Percentiles rank a stretch among this genome's conserved stretches.
Evolutionary conservation across 345 rosid species (phyloP).

Genomic region (Mercurialis annua): DNA sequence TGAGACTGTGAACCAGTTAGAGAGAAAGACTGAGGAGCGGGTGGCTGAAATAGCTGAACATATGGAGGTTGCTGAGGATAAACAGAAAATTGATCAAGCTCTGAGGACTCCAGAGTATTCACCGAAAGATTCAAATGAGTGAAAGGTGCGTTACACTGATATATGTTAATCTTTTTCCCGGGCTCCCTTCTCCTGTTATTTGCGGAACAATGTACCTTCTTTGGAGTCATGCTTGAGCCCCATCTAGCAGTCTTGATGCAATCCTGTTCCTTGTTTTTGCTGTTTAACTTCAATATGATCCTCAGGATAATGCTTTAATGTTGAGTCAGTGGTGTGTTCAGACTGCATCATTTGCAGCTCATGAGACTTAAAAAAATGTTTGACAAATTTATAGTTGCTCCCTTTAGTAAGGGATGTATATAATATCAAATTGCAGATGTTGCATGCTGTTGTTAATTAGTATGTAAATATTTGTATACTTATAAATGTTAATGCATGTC

Average conservation of each 20-base stretch:
- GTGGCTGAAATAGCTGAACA: constrained; percentile 21
- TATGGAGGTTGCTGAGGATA: constrained; percentile 26
- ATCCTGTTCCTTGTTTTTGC: constrained; percentile 24
- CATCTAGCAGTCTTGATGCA: constrained; percentile 30
- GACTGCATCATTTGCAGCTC: constrained; percentile 21
- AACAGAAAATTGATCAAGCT: constrained; percentile 20
- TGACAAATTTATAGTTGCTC: constrained; percentile 12
- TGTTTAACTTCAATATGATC: constrained; percentile 20
- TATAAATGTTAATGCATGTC: neutral
- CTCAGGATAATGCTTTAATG: constrained; percentile 21
- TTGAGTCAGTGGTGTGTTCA: constrained; percentile 17
- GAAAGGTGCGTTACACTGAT: neutral
- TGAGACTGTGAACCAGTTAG: constrained; percentile 26
- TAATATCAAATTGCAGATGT: constrained; percentile 16
- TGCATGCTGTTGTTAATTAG: neutral
- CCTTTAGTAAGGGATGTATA: constrained; percentile 18
- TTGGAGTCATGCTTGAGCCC: constrained; percentile 13
- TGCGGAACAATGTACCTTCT: constrained; percentile 7
- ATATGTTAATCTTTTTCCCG: neutral
- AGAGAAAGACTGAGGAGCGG: constrained; percentile 26
- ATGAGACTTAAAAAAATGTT: constrained; percentile 21
- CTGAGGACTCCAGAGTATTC: constrained; percentile 86
- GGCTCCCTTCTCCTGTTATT: constrained; percentile 1
- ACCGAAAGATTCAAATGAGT: constrained; percentile 40
- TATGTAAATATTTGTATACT: neutral